Evolutionary conservation across 2,329 filamentous ascomycete genomes (phyloP).

Genomic region (Didymella exigua): DNA sequence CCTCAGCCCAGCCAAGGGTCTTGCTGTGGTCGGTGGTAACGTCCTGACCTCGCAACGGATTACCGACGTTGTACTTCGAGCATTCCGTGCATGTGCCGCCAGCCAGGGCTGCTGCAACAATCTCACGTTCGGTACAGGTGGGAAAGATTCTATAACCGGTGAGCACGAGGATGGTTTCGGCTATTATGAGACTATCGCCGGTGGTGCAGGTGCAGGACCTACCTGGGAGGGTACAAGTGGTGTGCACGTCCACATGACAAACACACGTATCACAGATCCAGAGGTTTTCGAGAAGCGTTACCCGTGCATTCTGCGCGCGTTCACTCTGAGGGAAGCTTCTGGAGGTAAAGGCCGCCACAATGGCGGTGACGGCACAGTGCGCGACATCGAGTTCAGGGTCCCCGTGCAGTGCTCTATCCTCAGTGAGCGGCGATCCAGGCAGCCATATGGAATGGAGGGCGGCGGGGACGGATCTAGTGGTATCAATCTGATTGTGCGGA

Average conservation of each 20-base stretch:
- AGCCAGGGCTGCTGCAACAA: conserved; percentile 10
- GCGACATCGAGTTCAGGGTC: conserved; percentile 8
- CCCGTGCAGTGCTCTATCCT: conserved; percentile 4
- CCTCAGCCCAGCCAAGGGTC: conserved; percentile 33
- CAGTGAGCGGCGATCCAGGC: conserved; percentile 2
- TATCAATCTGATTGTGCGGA: conserved; percentile 5
- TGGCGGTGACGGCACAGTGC: conserved; percentile 6
- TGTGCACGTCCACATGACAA: conserved; percentile 12
- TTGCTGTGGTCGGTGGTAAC: conserved; percentile 6
- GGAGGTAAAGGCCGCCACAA: neutral
- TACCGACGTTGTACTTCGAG: conserved; percentile 3
- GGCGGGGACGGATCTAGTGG: conserved; percentile 1
- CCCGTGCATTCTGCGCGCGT: conserved; percentile 1
- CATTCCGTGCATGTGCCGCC: conserved; percentile 6
- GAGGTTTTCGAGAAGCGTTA: conserved; percentile 6
- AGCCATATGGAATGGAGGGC: conserved; percentile 7
- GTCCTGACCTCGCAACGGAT: conserved; percentile 7
- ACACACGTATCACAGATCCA: conserved; percentile 9
- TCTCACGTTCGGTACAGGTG: conserved; percentile 7
- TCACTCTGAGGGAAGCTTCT: neutral
- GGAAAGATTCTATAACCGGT: conserved; percentile 2
- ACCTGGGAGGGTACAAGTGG: conserved; percentile 9
- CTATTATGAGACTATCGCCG: conserved; percentile 8
- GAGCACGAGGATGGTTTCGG: conserved; percentile 8
- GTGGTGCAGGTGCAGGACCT: conserved; percentile 4